Base-by-base conservation (phyloP, 257 asterid genomes). In the Paraleonurus japonicus region DNA sequence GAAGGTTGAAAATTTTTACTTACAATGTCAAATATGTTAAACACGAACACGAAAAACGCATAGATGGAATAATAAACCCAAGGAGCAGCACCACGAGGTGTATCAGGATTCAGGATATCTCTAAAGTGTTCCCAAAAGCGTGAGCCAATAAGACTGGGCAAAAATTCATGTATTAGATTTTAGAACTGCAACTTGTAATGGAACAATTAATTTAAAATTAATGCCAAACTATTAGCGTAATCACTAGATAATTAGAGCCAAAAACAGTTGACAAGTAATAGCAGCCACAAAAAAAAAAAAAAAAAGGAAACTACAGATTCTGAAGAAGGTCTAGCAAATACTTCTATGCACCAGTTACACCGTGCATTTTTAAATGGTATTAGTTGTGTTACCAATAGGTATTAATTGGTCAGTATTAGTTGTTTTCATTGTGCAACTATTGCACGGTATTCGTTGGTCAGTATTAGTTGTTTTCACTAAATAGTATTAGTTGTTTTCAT, bases 1-100 rank as follows among this genome's bases (percentile, higher is more conserved):
- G 64, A 61, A 70, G 61, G 61, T 69, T 47, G 72, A 62, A 73
- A 73, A 64, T 45, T 47, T 48, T 47, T 48, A 86, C 99, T 95
- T 85, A 95, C 99, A 48, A 95, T 92, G 89, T 95, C 99, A 76
- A 95, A 89, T 78, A 95, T 95, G 78, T 95, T 95, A 61, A 95
- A 92, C 67, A 88, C 79, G 85, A 95, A 95, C 51, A 95, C 98
- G 61, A 89, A 89, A 78, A 95, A 92, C 15, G 95, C 97, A 76
- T 92, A 95, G 28, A 89, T 73, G 47, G 90, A 50, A 82, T 95
- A 92, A 82, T 84, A 95, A 76, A 95, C 95, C 99, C 99, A 95
- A 60, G 99, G 98, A 65, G 68, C 93, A 16, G 98, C 96, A 51
- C 98, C 99, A 30, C 51, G 77, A 54, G 93, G 45, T 45, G 89